Conservation (phyloP, 2,329 filamentous ascomycete genomes). For the Xylariaceae sp. region DNA sequence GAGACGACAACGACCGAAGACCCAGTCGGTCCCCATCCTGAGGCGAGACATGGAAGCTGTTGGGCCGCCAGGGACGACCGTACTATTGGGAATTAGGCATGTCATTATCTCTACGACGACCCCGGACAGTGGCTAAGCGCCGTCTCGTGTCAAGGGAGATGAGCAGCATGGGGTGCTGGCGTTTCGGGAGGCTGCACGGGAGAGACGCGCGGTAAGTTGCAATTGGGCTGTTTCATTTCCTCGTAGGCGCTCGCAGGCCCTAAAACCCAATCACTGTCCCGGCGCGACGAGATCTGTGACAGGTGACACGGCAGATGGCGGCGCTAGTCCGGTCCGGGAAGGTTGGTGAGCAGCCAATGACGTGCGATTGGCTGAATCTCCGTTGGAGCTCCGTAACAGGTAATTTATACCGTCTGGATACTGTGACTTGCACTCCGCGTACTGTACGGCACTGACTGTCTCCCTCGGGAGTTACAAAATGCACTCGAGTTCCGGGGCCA, state of each 20-base stretch:
- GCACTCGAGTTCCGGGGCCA: too few relatives aligned
- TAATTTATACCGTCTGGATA: neutral
- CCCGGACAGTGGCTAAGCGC: conserved; percentile 25
- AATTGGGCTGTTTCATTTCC: conserved; percentile 20
- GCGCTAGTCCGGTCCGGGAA: neutral
- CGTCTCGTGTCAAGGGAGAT: conserved; percentile 7
- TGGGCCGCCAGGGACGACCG: conserved; percentile 3
- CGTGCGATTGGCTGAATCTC: neutral
- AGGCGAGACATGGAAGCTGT: conserved; percentile 10
- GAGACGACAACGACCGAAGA: conserved; percentile 9
- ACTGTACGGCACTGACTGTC: neutral
- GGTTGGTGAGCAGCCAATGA: neutral
- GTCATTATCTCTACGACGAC: conserved; percentile 13
- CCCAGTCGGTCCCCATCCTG: conserved; percentile 5
- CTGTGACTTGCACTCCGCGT: neutral
- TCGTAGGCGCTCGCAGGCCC: conserved; percentile 6
- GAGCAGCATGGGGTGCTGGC: conserved; percentile 9
- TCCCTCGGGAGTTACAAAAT: neutral
- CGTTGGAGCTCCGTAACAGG: neutral
- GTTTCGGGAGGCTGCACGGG: conserved; percentile 20
- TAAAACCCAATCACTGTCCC: conserved; percentile 24
- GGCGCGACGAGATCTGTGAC: conserved; percentile 19
- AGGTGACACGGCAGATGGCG: neutral
- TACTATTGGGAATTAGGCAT: conserved; percentile 11
- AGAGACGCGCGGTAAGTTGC: conserved; percentile 26